Evolutionary conservation across 345 rosid species (phyloP).

Genomic region (Draba incana): DNA sequence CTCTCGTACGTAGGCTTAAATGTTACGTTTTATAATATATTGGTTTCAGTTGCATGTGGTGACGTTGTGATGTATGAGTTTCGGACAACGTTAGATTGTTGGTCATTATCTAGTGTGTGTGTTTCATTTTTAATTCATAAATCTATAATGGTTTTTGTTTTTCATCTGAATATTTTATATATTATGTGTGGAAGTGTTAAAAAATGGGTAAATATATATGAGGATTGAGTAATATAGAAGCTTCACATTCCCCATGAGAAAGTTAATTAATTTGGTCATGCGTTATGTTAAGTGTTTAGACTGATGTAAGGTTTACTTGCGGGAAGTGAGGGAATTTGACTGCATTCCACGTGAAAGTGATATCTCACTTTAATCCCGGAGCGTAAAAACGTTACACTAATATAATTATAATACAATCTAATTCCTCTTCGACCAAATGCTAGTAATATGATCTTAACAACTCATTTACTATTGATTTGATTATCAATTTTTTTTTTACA

Average conservation of each 20-base stretch:
- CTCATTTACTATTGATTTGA: no score
- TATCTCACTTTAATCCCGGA: constrained; percentile 30
- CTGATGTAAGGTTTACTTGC: constrained; percentile 40
- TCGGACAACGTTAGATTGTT: constrained; percentile 22
- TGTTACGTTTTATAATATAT: constrained; percentile 23
- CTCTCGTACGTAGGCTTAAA: constrained; percentile 37
- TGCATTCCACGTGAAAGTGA: constrained; percentile 33
- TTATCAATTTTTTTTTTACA: no score
- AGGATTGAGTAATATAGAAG: constrained; percentile 36
- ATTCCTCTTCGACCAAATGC: neutral
- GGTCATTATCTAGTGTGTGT: constrained; percentile 24
- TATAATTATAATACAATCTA: constrained; percentile 1
- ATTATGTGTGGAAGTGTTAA: neutral
- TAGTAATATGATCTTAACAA: neutral
- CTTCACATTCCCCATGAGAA: constrained; percentile 33
- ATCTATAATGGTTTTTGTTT: constrained; percentile 17
- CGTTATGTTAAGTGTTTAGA: constrained; percentile 42
- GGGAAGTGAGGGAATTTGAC: constrained; percentile 41
- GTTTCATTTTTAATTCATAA: constrained; percentile 21
- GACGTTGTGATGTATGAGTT: constrained; percentile 38
- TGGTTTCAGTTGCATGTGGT: constrained; percentile 33
- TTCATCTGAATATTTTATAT: constrained; percentile 14
- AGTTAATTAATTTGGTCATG: constrained; percentile 39
- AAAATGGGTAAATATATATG: neutral
- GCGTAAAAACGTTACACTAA: constrained; percentile 36